Conservation (phyloP, 306 rosid species). For the Gleditsia sinensis region DNA sequence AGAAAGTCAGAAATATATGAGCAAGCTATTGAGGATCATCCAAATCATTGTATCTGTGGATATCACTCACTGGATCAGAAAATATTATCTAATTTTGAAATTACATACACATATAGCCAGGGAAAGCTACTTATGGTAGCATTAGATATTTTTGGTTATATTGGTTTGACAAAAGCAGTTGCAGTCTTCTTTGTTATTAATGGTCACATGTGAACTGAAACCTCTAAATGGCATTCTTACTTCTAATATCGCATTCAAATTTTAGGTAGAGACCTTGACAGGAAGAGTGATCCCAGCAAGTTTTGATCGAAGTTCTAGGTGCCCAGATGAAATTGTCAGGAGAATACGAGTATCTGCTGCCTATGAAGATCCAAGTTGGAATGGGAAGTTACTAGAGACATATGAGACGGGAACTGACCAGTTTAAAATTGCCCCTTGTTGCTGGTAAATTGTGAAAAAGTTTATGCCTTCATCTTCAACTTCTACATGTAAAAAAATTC, state of each 20-base stretch:
- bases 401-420: conserved; percentile 68
- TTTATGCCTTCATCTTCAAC: conserved; percentile 28
- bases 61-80: conserved; percentile 6
- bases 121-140: background rate
- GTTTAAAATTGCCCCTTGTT: conserved; percentile 71
- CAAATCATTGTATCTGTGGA: background rate
- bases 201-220: conserved; percentile 15
- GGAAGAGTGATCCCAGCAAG: conserved; percentile 67
- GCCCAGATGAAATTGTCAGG: conserved; percentile 83
- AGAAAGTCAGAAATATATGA: background rate
- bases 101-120: background rate
- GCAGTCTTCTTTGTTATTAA: background rate
- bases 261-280: conserved; percentile 67
- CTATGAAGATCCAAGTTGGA: conserved; percentile 62
- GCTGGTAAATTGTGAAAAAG: conserved; percentile 64
- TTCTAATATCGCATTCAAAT: conserved; percentile 20
- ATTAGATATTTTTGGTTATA: background rate
- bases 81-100: background rate
- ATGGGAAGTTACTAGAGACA: conserved; percentile 76
- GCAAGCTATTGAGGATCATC: conserved; percentile 1
- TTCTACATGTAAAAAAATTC: background rate
- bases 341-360: conserved; percentile 69
- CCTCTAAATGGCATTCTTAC: background rate
- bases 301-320: conserved; percentile 72
- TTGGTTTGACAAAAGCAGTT: conserved; percentile 11